Evolutionary conservation across 352 stramenopile species (phyloP), one percentile per base, ranked within the genome.

Genomic region (Phytophthora pini): DNA sequence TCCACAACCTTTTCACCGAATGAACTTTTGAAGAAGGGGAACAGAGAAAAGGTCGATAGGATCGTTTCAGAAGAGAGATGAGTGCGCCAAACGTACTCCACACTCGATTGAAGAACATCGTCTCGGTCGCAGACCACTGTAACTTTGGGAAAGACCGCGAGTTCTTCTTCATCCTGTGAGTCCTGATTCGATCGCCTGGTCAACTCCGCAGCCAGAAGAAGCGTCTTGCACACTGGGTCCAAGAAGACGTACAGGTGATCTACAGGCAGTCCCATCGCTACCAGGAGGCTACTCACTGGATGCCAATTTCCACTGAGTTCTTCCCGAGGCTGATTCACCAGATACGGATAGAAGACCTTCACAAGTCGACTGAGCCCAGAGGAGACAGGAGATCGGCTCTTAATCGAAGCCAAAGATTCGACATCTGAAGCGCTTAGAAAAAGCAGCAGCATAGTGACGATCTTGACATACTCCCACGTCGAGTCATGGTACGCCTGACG

Each of bases 1-100:
- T 89, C 68, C 5, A 93, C 81, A 10, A 81, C 15, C 34, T 91
- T 93, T 58, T 92, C 84, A 10, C 85, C 81, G 36, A 87, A 93
- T n/a, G 72, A 68, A 29, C 77, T 88, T 61, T 77, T 68, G 51
- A 89, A 90, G 44, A 90, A 91, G 5, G 81, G 83, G 46, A 76
- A 90, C 26, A 92, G 27, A 17, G 75, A 69, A 27, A 78, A 78
- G 20, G 58, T 61, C 2, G 69, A 29, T 32, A 36, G 48, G 9
- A 40, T 10, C 32, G 31, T 54, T 7, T 68, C 31, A 22, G 31
- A 54, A 3, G 49, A 67, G 6, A 88, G 50, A 27, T 68, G 22
- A 27, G 75, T 72, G 1, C 26, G 46, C 67, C 54, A 84, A 36
- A 79, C 40, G 17, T 56, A 70, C 4, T 71, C 68, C 4, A 84